phyloP scores from a whole-genome alignment of 1,284 basidiomycete species.

The Fomes fomentarius region DNA sequence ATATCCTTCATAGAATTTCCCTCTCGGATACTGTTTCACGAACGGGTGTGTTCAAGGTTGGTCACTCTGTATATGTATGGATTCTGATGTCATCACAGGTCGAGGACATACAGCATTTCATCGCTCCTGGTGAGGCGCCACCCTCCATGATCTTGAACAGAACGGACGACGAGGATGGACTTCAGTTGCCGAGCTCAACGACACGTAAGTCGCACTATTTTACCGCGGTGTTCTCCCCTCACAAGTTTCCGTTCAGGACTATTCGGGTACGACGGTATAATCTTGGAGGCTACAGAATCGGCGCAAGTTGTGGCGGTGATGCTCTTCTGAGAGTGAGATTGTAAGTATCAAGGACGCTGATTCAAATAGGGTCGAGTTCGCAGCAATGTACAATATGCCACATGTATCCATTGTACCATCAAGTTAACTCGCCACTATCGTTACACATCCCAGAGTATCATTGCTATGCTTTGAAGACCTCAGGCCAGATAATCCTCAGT shows the following conservation, averaged over 20 bases:
- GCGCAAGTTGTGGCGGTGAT: constrained; percentile 78
- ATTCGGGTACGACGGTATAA: constrained; percentile 81
- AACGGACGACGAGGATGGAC: constrained; percentile 76
- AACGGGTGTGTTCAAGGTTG: constrained; percentile 52
- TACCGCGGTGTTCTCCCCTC: too few relatives aligned
- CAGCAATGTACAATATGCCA: neutral
- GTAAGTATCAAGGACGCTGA: too few relatives aligned
- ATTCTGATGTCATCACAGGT: constrained; percentile 45
- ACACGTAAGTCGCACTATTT: constrained; percentile 72
- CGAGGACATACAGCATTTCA: constrained; percentile 75
- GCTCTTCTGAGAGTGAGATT: constrained; percentile 55
- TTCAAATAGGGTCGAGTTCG: too few relatives aligned
- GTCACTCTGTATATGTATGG: neutral
- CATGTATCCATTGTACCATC: neutral
- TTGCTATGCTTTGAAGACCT: constrained; percentile 56
- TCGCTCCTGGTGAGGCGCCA: constrained; percentile 67
- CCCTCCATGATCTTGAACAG: constrained; percentile 88
- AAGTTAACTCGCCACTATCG: neutral
- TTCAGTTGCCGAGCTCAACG: constrained; percentile 71
- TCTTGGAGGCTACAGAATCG: constrained; percentile 78
- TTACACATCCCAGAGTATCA: neutral
- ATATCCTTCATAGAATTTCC: constrained; percentile 59
- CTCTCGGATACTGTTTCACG: constrained; percentile 65
- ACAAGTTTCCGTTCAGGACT: constrained; percentile 52
- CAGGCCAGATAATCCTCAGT: constrained; percentile 68